Evolutionary conservation across 2,329 filamentous ascomycete species (phyloP).

Genomic region (Xylariales sp.): DNA sequence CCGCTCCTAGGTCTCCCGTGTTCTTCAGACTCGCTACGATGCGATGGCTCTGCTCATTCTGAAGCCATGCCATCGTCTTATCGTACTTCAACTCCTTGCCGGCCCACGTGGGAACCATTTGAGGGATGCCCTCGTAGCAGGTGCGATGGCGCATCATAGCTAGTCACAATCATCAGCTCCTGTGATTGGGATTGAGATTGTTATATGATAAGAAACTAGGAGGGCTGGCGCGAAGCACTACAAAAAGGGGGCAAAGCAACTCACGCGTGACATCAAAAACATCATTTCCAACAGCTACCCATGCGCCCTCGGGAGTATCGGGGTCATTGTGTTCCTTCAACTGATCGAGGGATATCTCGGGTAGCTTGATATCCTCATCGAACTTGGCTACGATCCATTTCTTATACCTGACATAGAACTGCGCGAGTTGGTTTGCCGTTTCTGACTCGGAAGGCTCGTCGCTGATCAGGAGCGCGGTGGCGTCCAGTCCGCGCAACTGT

Average conservation of each 20-base stretch:
- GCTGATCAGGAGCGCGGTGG: neutral
- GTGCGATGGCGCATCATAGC: neutral
- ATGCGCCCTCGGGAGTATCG: neutral
- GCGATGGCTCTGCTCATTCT: neutral
- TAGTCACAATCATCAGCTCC: too few relatives aligned
- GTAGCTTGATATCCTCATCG: neutral
- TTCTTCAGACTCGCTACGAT: neutral
- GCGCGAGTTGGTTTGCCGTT: neutral
- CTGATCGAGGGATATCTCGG: neutral
- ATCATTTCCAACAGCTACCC: neutral
- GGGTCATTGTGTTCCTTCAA: neutral
- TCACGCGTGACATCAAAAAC: slow-evolving; percentile 1
- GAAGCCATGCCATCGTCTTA: neutral
- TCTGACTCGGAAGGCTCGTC: neutral
- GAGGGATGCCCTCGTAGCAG: neutral
- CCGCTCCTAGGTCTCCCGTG: too few relatives aligned
- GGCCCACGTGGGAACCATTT: neutral
- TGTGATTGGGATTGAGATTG: too few relatives aligned
- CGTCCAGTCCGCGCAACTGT: neutral
- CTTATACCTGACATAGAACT: neutral
- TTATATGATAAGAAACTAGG: neutral
- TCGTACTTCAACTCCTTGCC: neutral
- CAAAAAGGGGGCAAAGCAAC: neutral
- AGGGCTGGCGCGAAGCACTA: neutral
- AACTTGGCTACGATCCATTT: neutral